Evolutionary conservation across 1,284 basidiomycete genomes (phyloP).

Genomic region (Apiotrichum montevideense): DNA sequence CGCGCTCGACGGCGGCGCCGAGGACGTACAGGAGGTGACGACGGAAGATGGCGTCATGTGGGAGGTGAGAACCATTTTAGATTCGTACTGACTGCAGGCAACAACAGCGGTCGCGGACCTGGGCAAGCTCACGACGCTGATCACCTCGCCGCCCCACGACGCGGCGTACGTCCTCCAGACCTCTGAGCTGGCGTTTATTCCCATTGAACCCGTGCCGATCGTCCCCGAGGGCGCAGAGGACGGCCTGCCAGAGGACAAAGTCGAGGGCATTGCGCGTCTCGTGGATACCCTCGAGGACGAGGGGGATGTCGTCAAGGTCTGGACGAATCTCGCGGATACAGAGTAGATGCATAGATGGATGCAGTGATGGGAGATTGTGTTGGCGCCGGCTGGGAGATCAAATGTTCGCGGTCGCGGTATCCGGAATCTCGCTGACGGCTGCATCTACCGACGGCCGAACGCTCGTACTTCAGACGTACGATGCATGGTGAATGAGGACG

Average conservation of each 20-base stretch:
- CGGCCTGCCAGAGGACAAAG: constrained; percentile 29
- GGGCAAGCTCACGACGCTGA: constrained; percentile 19
- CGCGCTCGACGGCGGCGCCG: constrained; percentile 46
- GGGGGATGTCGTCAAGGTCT: constrained; percentile 40
- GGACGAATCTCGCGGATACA: constrained; percentile 41
- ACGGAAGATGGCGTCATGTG: constrained; percentile 25
- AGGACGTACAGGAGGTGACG: constrained; percentile 49
- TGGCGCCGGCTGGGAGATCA: no score
- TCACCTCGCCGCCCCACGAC: constrained; percentile 19
- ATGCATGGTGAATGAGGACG: no score
- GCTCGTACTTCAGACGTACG: no score
- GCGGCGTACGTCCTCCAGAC: constrained; percentile 22
- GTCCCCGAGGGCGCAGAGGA: constrained; percentile 14
- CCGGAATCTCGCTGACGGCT: no score
- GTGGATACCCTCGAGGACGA: constrained; percentile 39
- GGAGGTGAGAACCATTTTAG: constrained; percentile 19
- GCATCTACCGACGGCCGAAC: no score
- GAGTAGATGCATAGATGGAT: not conserved
- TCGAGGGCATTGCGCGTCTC: constrained; percentile 25
- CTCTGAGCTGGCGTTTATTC: constrained; percentile 37
- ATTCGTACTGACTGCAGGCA: constrained; percentile 18
- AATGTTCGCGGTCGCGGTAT: no score
- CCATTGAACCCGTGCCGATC: constrained; percentile 30
- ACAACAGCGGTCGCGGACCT: constrained; percentile 30
- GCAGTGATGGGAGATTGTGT: no score